Evolutionary conservation across 495 filamentous ascomycete genomes (phyloP), one percentile per base, ranked within the genome.

Genomic region (Xylaria intraflava): DNA sequence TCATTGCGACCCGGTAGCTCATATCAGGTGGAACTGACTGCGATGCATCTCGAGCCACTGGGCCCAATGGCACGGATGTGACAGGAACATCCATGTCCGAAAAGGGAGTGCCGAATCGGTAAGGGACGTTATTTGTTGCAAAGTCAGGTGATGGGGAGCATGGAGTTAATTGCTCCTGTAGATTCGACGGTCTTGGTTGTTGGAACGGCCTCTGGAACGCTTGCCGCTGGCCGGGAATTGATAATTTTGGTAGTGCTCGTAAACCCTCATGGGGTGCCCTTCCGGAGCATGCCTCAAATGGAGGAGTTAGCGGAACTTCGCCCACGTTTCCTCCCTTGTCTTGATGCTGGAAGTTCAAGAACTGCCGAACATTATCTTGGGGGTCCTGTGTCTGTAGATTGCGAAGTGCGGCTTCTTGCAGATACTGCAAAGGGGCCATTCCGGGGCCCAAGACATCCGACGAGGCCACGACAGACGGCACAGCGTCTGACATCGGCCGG

Each of bases 21-120:
- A 97, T 96, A 67, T 95, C 82, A 5, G 93, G 92, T 19, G 93
- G 93, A 0, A 96, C 93, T 1, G 91, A 96, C 60, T 95, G 88
- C 4, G 89, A 91, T 9, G 70, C 69, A 47, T 87, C 82, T 2
- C 93, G 83, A 6, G 81, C 76, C 40, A 92, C 72, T 2, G 86
- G 85, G 0, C 83, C 85, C 2, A 83, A 53, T 0, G 82, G 83
- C 17, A 90, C 72, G 4, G 87, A 79, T 1, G 88, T 93, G 53
- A 95, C 64, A 0, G 93, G 91, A n/a, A 87, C 84, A 67, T 97
- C 93, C 74, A 88, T 86, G 49, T 91, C 89, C 0, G 91, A 94
- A 59, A 88, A 83, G 1, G 93, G 90, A 0, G 90, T 95, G 7
- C 76, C 78, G 54, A 89, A 84, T 29, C 85, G 75, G 68, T 91